Evolutionary conservation across 169 alveolate genomes (phyloP).

Genomic region (Miamiensis avidus): DNA sequence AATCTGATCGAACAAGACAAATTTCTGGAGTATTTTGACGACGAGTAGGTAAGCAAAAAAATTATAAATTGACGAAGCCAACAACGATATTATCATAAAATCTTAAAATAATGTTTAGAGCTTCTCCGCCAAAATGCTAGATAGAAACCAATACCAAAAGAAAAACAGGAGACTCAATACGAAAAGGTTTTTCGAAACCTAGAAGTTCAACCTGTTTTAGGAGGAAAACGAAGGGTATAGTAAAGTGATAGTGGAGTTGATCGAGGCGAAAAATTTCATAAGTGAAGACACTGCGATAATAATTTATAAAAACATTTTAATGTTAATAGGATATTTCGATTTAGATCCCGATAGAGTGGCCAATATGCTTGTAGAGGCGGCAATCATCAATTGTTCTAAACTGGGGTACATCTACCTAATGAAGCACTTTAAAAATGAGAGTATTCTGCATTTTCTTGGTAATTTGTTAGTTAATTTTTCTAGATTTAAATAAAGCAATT

Average conservation of each 20-base stretch:
- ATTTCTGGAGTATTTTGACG: neutral
- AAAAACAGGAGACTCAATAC: neutral
- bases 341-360: constrained; percentile 38
- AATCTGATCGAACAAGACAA: too few species aligned
- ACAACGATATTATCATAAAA: neutral
- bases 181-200: neutral
- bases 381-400: neutral
- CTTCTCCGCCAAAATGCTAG: neutral
- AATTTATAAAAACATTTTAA: constrained; percentile 13
- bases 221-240: constrained; percentile 41
- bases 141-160: neutral
- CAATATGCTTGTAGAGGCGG: constrained; percentile 13
- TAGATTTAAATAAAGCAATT: too few species aligned
- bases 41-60: neutral
- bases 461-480: constrained; percentile 18
- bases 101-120: neutral
- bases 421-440: constrained; percentile 10
- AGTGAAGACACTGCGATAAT: constrained; percentile 3
- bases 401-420: constrained; percentile 5
- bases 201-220: neutral
- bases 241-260: constrained; percentile 29
- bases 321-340: constrained; percentile 38
- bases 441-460: constrained; percentile 26
- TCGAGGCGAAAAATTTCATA: constrained; percentile 12
- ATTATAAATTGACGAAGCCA: too few species aligned